Evolutionary conservation across 495 filamentous ascomycete species (phyloP).

Genomic region (Aspergillus indologenus): DNA sequence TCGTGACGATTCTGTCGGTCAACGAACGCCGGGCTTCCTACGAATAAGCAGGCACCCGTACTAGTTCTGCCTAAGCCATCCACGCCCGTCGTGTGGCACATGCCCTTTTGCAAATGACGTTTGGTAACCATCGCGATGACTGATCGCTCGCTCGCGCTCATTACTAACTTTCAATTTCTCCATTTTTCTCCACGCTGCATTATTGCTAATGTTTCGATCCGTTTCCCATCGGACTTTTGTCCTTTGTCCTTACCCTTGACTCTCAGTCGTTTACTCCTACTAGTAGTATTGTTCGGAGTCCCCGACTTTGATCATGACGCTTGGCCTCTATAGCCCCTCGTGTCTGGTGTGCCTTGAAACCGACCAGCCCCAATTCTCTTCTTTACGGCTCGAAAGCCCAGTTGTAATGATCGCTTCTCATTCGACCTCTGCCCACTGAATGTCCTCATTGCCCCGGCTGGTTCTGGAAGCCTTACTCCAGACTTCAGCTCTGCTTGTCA

Average conservation of each 20-base stretch:
- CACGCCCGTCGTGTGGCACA: constrained; percentile 4
- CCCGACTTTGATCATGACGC: background rate
- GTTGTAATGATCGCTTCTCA: background rate
- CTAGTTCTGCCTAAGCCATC: constrained; percentile 10
- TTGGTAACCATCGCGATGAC: background rate
- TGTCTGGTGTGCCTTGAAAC: background rate
- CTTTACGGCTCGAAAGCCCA: background rate
- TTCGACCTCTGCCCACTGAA: background rate
- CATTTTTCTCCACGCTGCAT: too few species aligned
- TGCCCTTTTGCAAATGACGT: constrained; percentile 7
- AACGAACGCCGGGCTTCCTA: background rate
- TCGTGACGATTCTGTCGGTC: constrained; percentile 2
- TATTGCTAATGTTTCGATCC: background rate
- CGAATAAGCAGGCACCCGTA: constrained; percentile 5
- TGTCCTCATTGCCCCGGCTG: background rate
- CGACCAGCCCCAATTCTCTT: background rate
- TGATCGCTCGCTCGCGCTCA: too few species aligned
- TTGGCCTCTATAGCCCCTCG: background rate
- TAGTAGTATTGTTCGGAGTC: background rate
- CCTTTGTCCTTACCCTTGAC: background rate
- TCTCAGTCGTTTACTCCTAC: background rate
- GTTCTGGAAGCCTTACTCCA: background rate
- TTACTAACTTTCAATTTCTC: too few species aligned
- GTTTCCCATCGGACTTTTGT: background rate
- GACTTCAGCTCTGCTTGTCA: background rate